Evolutionary conservation across 164 flowering plant genomes (phyloP).

Genomic region (Aristolochia contorta): DNA sequence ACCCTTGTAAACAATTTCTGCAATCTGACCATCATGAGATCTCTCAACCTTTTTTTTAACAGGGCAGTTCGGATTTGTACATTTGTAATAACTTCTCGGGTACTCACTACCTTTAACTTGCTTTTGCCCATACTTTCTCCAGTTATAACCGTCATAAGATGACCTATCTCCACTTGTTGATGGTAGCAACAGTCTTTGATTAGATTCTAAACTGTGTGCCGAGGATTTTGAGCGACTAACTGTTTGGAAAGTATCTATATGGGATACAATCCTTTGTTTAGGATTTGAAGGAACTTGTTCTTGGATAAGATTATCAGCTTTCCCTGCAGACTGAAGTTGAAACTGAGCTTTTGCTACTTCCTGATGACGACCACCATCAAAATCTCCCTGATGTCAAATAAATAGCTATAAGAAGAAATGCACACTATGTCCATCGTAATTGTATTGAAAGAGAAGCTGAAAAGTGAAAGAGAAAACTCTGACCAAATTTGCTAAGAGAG

Average conservation of each 20-base stretch:
- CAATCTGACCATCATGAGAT: slow-evolving; percentile 74
- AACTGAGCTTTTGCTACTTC: slow-evolving; percentile 21
- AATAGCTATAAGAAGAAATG: slow-evolving; percentile 3
- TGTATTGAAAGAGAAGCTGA: background rate
- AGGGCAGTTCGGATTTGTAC: slow-evolving; percentile 85
- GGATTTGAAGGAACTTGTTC: slow-evolving; percentile 22
- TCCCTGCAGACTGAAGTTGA: slow-evolving; percentile 19
- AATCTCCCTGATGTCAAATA: slow-evolving; percentile 39
- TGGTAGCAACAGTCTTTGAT: slow-evolving; percentile 19
- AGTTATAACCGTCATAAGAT: slow-evolving; percentile 87
- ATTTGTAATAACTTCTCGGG: slow-evolving; percentile 88
- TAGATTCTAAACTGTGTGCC: slow-evolving; percentile 31
- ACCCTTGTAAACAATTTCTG: slow-evolving; percentile 92
- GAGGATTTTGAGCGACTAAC: slow-evolving; percentile 17
- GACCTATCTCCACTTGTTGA: slow-evolving; percentile 35
- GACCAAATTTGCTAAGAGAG: slow-evolving; percentile 73
- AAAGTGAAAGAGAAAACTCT: slow-evolving; percentile 13
- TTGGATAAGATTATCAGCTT: slow-evolving; percentile 20
- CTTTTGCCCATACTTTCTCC: slow-evolving; percentile 98
- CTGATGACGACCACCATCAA: slow-evolving; percentile 21
- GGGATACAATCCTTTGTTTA: slow-evolving; percentile 15
- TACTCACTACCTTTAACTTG: slow-evolving; percentile 96
- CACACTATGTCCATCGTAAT: background rate
- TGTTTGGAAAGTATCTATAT: slow-evolving; percentile 21
- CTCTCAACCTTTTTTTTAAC: slow-evolving; percentile 93